A percentile compares a stretch with the other conserved stretches of the same genome.
These are phyloP conservation scores for Echium plantagineum DNA, from an alignment of 257 asterid genomes.

Conservation along the genomic window DNA sequence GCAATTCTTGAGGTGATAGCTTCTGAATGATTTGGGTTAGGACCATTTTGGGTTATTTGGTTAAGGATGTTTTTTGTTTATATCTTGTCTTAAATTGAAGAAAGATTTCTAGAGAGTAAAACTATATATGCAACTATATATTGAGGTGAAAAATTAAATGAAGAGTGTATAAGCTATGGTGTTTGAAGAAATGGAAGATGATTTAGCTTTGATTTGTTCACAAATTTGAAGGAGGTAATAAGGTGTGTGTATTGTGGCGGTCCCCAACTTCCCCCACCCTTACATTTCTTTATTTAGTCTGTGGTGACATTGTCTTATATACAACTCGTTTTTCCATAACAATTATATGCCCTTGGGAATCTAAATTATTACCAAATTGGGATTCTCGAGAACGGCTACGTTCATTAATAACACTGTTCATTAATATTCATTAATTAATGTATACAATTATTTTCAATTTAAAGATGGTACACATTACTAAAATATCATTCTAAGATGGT, in stretches of 20 bases:
- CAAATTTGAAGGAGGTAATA: too few relatives aligned
- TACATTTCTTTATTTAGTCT: not conserved
- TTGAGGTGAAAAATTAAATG: not conserved
- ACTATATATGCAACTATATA: not conserved
- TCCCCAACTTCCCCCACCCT: not conserved
- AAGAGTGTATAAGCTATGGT: slow-evolving; percentile 1
- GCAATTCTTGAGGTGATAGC: slow-evolving; percentile 37
- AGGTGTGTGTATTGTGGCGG: not conserved
- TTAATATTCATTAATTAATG: too few relatives aligned
- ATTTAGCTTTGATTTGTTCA: not conserved
- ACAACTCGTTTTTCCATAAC: not conserved
- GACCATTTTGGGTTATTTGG: slow-evolving; percentile 14
- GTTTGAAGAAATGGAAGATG: not conserved
- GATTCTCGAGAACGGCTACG: too few relatives aligned
- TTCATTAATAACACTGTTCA: too few relatives aligned
- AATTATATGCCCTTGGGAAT: not conserved
- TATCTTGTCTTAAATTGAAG: not conserved
- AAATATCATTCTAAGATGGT: too few relatives aligned
- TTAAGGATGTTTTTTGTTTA: too few relatives aligned
- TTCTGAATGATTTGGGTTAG: slow-evolving; percentile 19
- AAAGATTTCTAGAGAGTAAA: not conserved
- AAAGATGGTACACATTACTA: too few relatives aligned
- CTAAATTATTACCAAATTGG: not conserved
- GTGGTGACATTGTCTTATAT: not conserved
- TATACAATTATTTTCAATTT: too few relatives aligned